Evolutionary conservation across 306 rosid species (phyloP), one percentile per base, ranked within the genome.

Genomic region (Prinsepia uniflora): DNA sequence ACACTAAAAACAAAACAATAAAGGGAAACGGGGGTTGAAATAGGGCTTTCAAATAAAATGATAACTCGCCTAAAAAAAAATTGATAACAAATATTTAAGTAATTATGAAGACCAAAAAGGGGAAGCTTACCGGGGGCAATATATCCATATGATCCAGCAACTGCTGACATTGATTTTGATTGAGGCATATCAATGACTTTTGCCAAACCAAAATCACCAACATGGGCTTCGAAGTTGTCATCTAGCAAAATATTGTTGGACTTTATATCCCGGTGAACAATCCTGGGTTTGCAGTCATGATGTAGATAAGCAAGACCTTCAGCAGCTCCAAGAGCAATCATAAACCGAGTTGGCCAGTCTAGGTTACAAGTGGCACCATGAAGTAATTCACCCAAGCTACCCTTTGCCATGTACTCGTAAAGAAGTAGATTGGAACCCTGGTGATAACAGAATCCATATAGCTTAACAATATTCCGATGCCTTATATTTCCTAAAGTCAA

Each of bases 61-160:
- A 20, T 50, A 2, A 62, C 18, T 20, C 17, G 0, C 2, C 30
- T 24, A 24, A 24, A 24, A 24, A 24, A 24, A 24, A 24, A 24
- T 24, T 24, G 30, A 24, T 24, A 63, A 39, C 62, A 73, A 70
- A 66, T 22, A 40, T 3, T 45, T 6, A 22, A 36, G 44, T 65
- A 48, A 30, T 48, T 59, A 48, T 57, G 55, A 66, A 67, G n/a
- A 48, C 13, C 67, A 72, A 48, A 65, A 55, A 24, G 41, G 44
- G 41, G 44, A 65, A 75, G 75, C 86, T 74, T 84, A 95, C 97
- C 99, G 41, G 99, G 99, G 78, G 99, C 99, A 64, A 95, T 95
- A 74, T 95, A 95, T 3, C 99, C 99, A 81, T 95, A 95, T 10
- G 99, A 95, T 62, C 99, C 99, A 44, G 99, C 99, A 79, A 95